Base-by-base conservation (phyloP, 2,329 filamentous ascomycete genomes). In the Septoria linicola region DNA sequence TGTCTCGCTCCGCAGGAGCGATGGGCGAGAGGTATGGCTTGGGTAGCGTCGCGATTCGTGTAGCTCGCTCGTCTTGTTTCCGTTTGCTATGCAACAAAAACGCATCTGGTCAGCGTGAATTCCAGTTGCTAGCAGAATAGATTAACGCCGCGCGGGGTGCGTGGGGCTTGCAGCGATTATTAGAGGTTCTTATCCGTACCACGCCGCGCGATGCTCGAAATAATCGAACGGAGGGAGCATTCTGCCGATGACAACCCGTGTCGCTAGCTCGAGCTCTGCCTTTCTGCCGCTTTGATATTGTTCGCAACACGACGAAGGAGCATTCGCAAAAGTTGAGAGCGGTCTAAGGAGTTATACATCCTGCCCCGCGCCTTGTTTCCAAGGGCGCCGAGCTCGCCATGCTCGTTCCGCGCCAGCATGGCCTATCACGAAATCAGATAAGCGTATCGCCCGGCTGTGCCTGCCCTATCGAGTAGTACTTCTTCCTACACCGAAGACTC, bases 11-110 rank as follows among this genome's bases (percentile, higher is more conserved):
- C 32, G 76, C 60, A 0, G 76, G 61, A 2, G 83, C 84, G 56
- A 95, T 79, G 1, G 83, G 77, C 14, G 73, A 78, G 49, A 81
- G 83, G 70, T 93, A 95, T 13, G 74, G 68, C 1, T 78, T 70
- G 1, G 81, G 78, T 5, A 96, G 80, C 4, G 78, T 78, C 30
- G 79, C 76, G 60, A 96, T 87, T 45, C 87, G 83, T 42, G 79
- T 73, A 13, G 78, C 74, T 34, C 92, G 85, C 69, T 95, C 83
- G 55, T 82, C 72, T 72, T 93, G 87, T 75, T 96, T 96, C 69
- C 82, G 80, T 62, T 82, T 78, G 73, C 89, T 96, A 64, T 42
- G 21, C 8, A 20, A 34, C 8, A 46, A 19, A 11, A 37, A 3
- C 30, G 25, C 17, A 11, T 6, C 3, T 3, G 17, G 46, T 54